Evolutionary conservation across 176 grass and related monocot species (phyloP).

Genomic region (Hordeum vulgare): DNA sequence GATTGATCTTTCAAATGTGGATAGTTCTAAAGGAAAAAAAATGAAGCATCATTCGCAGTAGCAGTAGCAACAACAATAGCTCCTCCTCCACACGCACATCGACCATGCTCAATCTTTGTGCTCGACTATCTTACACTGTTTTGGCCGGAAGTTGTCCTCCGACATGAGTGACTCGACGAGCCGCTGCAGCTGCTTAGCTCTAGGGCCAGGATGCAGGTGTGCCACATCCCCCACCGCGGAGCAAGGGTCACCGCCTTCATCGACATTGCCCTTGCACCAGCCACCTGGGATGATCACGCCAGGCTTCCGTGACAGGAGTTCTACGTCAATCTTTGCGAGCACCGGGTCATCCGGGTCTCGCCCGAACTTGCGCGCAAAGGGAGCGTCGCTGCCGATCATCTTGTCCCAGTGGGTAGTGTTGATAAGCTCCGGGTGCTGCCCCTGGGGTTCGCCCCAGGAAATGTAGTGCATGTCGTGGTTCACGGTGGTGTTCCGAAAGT

Average conservation of each 20-base stretch:
- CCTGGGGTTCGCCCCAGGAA: conserved; percentile 53
- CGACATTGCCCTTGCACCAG: too few relatives aligned
- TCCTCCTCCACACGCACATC: too few relatives aligned
- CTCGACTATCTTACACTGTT: too few relatives aligned
- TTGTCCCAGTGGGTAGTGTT: conserved; percentile 27
- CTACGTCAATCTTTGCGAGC: conserved; percentile 39
- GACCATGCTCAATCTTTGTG: not conserved
- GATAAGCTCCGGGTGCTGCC: conserved; percentile 58
- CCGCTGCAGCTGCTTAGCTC: too few relatives aligned
- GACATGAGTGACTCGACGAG: too few relatives aligned
- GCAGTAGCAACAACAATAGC: not conserved
- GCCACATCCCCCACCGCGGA: too few relatives aligned
- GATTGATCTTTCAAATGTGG: too few relatives aligned
- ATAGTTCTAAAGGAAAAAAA: not conserved
- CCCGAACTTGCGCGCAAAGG: conserved; percentile 59
- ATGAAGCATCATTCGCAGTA: not conserved
- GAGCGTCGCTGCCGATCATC: conserved; percentile 41
- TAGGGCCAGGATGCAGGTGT: too few relatives aligned
- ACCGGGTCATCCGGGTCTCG: conserved; percentile 24
- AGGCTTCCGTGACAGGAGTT: conserved; percentile 12
- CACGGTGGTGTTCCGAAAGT: conserved; percentile 55
- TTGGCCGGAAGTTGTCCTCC: too few relatives aligned
- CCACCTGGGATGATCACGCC: not conserved
- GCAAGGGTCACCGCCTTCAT: too few relatives aligned
- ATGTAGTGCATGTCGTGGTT: conserved; percentile 74